Base-by-base conservation (phyloP, 2,329 filamentous ascomycete species). In the Monosporascus sp. region DNA sequence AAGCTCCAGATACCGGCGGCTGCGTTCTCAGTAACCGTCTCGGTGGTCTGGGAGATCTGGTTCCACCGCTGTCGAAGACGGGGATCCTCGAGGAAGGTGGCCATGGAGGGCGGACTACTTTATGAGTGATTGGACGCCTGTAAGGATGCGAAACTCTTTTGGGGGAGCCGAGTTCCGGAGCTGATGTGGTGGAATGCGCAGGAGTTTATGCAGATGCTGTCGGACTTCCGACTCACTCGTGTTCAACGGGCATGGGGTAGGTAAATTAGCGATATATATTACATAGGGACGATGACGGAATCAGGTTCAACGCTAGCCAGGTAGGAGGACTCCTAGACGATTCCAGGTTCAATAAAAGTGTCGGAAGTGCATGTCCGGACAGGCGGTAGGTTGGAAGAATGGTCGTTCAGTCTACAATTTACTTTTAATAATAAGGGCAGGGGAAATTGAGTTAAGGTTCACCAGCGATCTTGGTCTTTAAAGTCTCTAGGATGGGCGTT, bases 31-130 rank as follows among this genome's bases (percentile, higher is more conserved):
- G 95, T 96, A 47, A 90, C 90, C 35, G 88, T 82, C 72, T 97
- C 93, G 71, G 95, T 85, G 65, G 93, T 96, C 62, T 94, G 88
- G 7, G 89, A 87, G 68, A 97, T 87, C 67, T 94, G 90, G 70
- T 97, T 95, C 82, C 96, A 90, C 63, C 89, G 90, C 72, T 96
- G 91, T 61, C 92, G 90, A 71, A 96, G 85, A 65, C 92, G 89
- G 56, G 92, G 92, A 72, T 97, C 92, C 67, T 87, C 83, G 60
- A 87, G 76, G 61, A 87, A 83, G 51, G 79, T 74, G 81, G 83
- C 83, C 36, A 57, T 45, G 37, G 47, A 56, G 50, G 44, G 5
- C 14, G 49, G 20, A 22, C 35, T 48, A 48, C 49, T 60, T 41
- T 54, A 22, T 48, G 49, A 24, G 45, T 39, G 50, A 48, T 49